Evolutionary conservation across 768 basidiomycete genomes (phyloP).

Genomic region (Udeniomyces megalosporus): DNA sequence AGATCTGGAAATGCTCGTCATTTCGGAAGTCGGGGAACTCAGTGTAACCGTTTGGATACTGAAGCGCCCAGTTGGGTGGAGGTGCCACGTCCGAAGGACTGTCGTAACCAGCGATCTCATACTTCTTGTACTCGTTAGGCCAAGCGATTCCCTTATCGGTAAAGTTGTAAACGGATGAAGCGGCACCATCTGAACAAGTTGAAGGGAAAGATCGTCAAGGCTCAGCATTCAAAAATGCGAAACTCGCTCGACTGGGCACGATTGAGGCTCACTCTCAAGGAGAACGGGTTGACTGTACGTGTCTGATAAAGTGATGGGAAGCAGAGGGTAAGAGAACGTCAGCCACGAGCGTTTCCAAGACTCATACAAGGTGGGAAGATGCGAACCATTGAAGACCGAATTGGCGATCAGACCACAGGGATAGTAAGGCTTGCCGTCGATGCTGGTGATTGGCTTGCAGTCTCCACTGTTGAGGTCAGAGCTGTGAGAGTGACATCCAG

Average conservation of each 20-base stretch:
- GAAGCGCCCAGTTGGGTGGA: conserved; percentile 75
- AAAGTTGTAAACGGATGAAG: conserved; percentile 46
- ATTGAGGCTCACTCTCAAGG: conserved; percentile 38
- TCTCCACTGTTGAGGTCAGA: conserved; percentile 38
- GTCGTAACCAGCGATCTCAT: conserved; percentile 45
- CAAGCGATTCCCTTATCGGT: conserved; percentile 76
- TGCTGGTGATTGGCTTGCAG: conserved; percentile 70
- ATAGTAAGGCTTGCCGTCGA: conserved; percentile 48
- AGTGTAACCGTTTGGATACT: conserved; percentile 62
- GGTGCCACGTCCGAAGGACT: conserved; percentile 56
- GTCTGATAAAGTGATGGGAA: conserved; percentile 36
- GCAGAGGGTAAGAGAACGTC: background rate
- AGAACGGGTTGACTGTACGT: conserved; percentile 54
- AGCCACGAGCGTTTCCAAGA: background rate
- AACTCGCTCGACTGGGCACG: no score
- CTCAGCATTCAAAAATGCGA: no score
- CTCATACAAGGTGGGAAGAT: background rate
- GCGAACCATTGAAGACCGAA: conserved; percentile 71
- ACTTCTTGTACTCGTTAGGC: conserved; percentile 87
- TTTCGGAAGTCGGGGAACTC: conserved; percentile 47
- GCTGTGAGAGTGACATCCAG: no score
- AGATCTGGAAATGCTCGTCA: conserved; percentile 94
- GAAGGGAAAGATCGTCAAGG: no score
- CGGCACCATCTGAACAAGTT: no score
- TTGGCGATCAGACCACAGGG: conserved; percentile 97